phyloP scores from a whole-genome alignment of 176 grass and related monocot species.

The Cymbopogon citratus region DNA sequence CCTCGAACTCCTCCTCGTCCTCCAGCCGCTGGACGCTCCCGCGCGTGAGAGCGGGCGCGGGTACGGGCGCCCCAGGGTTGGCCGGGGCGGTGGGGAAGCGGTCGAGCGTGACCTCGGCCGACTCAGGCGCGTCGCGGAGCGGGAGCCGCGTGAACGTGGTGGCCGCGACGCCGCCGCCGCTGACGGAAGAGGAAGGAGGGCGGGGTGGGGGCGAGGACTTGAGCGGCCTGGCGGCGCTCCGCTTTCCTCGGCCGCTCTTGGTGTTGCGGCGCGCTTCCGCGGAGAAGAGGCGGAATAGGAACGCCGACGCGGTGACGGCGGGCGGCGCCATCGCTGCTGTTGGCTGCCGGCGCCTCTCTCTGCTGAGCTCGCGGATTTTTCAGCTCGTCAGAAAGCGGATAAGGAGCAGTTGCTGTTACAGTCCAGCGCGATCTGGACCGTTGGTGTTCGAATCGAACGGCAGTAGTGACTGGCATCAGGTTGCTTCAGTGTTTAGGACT shows the following conservation, averaged over 20 bases:
- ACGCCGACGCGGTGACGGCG: conserved; percentile 43
- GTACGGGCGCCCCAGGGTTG: conserved; percentile 5
- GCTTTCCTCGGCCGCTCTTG: conserved; percentile 13
- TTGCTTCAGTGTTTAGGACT: not conserved
- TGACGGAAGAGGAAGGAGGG: not conserved
- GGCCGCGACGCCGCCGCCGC: conserved; percentile 32
- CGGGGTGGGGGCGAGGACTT: conserved; percentile 28
- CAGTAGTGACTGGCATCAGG: not conserved
- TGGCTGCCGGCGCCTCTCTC: not conserved
- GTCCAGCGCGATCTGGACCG: not conserved
- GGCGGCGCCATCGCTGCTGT: conserved; percentile 32
- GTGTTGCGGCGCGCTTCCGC: conserved; percentile 47
- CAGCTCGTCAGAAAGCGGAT: conserved; percentile 11
- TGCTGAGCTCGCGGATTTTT: not conserved
- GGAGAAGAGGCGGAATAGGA: conserved; percentile 57
- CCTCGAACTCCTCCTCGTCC: conserved; percentile 23
- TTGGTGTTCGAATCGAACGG: not conserved
- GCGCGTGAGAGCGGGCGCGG: conserved; percentile 5
- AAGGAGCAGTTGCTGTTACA: not conserved
- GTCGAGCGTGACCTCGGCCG: conserved; percentile 53
- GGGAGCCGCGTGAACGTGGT: conserved; percentile 85
- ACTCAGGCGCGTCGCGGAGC: conserved; percentile 25
- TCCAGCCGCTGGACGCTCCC: not conserved
- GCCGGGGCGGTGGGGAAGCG: conserved; percentile 35
- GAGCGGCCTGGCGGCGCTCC: conserved; percentile 31